These are phyloP conservation scores for Melastoma candidum DNA, from an alignment of 441 rosid species.

Conservation along the genomic window DNA sequence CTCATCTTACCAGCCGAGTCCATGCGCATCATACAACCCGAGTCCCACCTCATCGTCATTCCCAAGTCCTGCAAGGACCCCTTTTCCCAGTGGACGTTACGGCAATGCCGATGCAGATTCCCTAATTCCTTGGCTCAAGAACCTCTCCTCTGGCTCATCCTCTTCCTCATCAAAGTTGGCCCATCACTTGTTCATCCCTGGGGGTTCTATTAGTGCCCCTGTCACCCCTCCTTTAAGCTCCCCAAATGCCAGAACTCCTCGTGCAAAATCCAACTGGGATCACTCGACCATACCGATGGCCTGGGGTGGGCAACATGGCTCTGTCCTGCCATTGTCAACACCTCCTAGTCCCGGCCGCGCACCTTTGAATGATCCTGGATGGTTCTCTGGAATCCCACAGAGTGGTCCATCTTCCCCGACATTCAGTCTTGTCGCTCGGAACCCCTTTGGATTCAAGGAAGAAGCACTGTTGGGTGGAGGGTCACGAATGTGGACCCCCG, in stretches of 20 bases:
- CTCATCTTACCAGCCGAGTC: conserved; percentile 18
- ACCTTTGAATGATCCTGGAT: conserved; percentile 57
- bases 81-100: conserved; percentile 36
- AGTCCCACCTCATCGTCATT: conserved; percentile 15
- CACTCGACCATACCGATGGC: conserved; percentile 35
- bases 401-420: conserved; percentile 94
- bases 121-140: conserved; percentile 93
- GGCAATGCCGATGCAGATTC: conserved; percentile 67
- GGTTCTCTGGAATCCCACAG: conserved; percentile 75
- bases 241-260: conserved; percentile 56
- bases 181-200: conserved; percentile 43
- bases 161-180: conserved; percentile 63
- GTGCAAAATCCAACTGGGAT: conserved; percentile 54
- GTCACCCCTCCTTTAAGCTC: conserved; percentile 91
- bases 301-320: conserved; percentile 36
- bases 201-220: conserved; percentile 93
- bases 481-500: conserved; percentile 91
- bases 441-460: conserved; percentile 52
- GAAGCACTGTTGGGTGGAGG: conserved; percentile 46
- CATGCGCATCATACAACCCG: conserved; percentile 16
- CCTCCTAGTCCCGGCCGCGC: conserved; percentile 78
- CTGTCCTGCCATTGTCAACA: conserved; percentile 54
- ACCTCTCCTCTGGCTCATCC: conserved; percentile 73
- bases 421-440: conserved; percentile 74
- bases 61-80: conserved; percentile 39